phyloP scores from a whole-genome alignment of 768 basidiomycete genomes.

The Phaeotremella skinneri region DNA sequence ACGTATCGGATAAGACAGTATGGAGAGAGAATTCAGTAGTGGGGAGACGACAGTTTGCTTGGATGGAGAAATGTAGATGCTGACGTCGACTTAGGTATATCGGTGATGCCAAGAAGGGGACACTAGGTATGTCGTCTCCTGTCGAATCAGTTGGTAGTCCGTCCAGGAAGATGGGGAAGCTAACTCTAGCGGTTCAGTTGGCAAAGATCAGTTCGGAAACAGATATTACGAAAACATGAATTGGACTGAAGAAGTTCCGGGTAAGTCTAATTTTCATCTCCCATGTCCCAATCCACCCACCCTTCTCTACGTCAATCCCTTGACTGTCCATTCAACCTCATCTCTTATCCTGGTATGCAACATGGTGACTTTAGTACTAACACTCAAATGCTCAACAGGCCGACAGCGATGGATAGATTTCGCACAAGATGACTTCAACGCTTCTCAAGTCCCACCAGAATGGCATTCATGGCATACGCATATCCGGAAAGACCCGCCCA shows the following conservation, averaged over 20 bases:
- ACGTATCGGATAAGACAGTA: no score
- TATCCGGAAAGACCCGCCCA: constrained; percentile 79
- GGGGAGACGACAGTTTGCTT: neutral
- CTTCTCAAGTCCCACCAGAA: constrained; percentile 89
- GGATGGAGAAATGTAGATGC: neutral
- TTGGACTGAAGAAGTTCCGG: constrained; percentile 80
- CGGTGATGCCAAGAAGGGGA: constrained; percentile 86
- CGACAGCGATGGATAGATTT: constrained; percentile 97
- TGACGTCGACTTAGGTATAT: constrained; percentile 68
- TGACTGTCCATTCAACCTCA: no score
- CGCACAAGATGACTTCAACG: constrained; percentile 83
- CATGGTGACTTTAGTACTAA: no score
- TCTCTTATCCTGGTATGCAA: no score
- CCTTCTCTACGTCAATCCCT: neutral
- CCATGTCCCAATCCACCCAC: neutral
- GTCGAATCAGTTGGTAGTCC: no score
- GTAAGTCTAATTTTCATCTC: constrained; percentile 54
- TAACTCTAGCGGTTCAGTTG: constrained; percentile 23
- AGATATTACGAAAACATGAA: constrained; percentile 90
- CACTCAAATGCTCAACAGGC: no score
- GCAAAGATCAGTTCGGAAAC: constrained; percentile 69
- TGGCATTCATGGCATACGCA: constrained; percentile 97
- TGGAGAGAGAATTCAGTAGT: no score
- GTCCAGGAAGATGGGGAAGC: neutral
- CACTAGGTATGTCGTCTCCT: constrained; percentile 64